phyloP scores from a whole-genome alignment of 148 eudicot species.

The Arbutus unedo region DNA sequence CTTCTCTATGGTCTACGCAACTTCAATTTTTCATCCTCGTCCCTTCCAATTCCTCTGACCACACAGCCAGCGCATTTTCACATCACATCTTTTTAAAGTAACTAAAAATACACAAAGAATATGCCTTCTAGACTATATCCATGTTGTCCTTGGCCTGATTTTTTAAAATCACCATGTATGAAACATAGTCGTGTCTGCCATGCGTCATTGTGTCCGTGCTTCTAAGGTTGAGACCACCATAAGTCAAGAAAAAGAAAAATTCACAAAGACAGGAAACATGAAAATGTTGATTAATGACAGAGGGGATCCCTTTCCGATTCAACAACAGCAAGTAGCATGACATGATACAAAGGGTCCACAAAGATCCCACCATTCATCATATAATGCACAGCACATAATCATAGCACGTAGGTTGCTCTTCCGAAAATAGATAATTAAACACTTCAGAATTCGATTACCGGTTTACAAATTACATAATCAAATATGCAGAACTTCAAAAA shows the following conservation, averaged over 20 bases:
- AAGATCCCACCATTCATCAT: background rate
- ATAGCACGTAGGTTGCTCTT: background rate
- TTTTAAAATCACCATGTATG: background rate
- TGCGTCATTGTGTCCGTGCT: too few species aligned
- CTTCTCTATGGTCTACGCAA: background rate
- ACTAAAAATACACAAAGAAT: too few species aligned
- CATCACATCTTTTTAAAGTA: too few species aligned
- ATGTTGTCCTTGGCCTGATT: background rate
- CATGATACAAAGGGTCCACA: background rate
- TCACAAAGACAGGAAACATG: too few species aligned
- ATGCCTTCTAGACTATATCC: background rate
- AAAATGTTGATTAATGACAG: too few species aligned
- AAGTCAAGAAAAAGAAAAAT: too few species aligned
- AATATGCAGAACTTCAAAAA: background rate
- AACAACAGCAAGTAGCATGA: background rate
- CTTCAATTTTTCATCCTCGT: background rate
- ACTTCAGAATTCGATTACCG: background rate
- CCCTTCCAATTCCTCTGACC: background rate
- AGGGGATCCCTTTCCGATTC: too few species aligned
- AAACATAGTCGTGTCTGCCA: too few species aligned
- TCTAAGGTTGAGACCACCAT: too few species aligned
- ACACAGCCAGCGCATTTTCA: too few species aligned
- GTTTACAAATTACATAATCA: background rate
- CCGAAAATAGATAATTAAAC: background rate
- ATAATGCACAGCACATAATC: background rate